Conservation (phyloP, 768 basidiomycete genomes). For the Tulasnella sp. region DNA sequence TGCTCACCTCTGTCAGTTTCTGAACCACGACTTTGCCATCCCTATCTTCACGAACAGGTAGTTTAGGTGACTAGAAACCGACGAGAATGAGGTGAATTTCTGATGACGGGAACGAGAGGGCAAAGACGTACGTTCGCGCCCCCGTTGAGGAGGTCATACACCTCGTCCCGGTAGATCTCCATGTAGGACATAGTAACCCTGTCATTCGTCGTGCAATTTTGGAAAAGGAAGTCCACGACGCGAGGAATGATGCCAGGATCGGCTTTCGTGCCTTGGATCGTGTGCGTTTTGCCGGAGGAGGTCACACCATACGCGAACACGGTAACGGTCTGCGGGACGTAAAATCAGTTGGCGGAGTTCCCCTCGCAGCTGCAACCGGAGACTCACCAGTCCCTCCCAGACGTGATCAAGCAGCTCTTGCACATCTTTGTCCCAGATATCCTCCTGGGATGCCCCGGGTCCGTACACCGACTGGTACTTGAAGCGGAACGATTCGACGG, state of each 20-base stretch:
- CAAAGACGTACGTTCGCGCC: conserved; percentile 61
- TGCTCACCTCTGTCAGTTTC: conserved; percentile 47
- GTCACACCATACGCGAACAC: conserved; percentile 85
- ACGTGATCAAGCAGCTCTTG: conserved; percentile 77
- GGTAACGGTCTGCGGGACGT: conserved; percentile 67
- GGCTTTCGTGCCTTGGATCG: conserved; percentile 78
- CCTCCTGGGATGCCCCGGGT: conserved; percentile 67
- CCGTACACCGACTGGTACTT: conserved; percentile 80
- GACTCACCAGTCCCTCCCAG: conserved; percentile 69
- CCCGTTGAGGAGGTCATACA: conserved; percentile 80
- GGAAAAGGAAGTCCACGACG: conserved; percentile 69
- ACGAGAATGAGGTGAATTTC: not conserved
- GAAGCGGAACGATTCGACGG: conserved; percentile 73
- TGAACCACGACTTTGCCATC: conserved; percentile 59
- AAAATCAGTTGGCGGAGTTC: not conserved
- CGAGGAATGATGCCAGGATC: conserved; percentile 88
- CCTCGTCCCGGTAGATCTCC: conserved; percentile 92
- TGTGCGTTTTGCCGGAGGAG: conserved; percentile 89
- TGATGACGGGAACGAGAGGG: conserved; percentile 6
- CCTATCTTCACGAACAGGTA: conserved; percentile 60
- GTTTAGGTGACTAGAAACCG: conserved; percentile 52
- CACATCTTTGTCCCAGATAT: conserved; percentile 77
- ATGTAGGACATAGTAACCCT: conserved; percentile 68
- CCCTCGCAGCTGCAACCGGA: conserved; percentile 10
- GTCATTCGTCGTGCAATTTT: conserved; percentile 46